A percentile compares a stretch with the other conserved stretches of the same genome.
These are phyloP conservation scores for Naganishia kalamii DNA, from an alignment of 768 basidiomycete genomes.

Conservation along the genomic window DNA sequence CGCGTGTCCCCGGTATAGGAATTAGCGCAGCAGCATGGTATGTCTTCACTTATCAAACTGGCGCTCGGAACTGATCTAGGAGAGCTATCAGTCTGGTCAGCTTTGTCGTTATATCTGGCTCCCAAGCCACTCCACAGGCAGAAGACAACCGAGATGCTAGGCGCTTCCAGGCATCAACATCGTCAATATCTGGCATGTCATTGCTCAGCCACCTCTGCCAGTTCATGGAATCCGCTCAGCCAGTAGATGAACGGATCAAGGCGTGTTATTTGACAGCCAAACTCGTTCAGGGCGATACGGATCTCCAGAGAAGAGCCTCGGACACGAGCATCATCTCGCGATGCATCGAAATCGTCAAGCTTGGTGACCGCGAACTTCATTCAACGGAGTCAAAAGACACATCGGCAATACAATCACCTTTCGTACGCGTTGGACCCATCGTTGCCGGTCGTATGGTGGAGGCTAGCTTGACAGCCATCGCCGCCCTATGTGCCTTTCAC, in stretches of 20 bases:
- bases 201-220: not conserved
- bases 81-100: not conserved
- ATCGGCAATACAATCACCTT: constrained; percentile 18
- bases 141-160: not conserved
- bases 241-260: not conserved
- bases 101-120: not conserved
- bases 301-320: constrained; percentile 61
- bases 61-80: not conserved
- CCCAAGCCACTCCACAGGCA: not conserved
- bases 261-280: constrained; percentile 50
- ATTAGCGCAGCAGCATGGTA: constrained; percentile 22
- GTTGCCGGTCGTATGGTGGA: constrained; percentile 37
- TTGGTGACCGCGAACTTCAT: constrained; percentile 23
- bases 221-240: not conserved
- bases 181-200: not conserved
- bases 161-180: not conserved
- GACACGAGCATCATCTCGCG: constrained; percentile 63
- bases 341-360: constrained; percentile 46
- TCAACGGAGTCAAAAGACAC: not conserved
- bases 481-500: constrained; percentile 64
- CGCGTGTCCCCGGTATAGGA: constrained; percentile 61
- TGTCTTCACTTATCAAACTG: not conserved
- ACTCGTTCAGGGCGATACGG: constrained; percentile 64
- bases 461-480: constrained; percentile 69
- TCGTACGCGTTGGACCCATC: constrained; percentile 28